These are phyloP conservation scores for Colletotrichum liriopes DNA, from an alignment of 2,329 filamentous ascomycete species.

Conservation along the genomic window DNA sequence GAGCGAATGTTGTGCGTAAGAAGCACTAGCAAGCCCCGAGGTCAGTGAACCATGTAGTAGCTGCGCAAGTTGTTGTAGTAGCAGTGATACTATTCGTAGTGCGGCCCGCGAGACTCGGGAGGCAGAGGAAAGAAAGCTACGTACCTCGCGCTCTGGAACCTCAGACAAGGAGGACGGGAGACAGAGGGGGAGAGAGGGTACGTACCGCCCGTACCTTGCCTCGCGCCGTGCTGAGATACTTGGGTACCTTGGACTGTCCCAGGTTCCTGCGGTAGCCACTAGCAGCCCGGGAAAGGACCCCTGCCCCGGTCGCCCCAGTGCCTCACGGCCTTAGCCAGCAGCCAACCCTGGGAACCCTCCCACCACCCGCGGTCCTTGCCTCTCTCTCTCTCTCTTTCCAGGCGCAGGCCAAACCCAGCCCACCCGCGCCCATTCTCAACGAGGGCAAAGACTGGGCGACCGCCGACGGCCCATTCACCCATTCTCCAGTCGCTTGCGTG, in stretches of 20 bases:
- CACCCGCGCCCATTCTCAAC: slow-evolving; percentile 33
- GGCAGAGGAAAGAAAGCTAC: background rate
- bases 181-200: slow-evolving; percentile 1
- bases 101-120: background rate
- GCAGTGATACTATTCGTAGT: slow-evolving; percentile 1
- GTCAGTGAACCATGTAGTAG: background rate
- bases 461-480: slow-evolving; percentile 4
- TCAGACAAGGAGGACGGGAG: slow-evolving; percentile 9
- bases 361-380: slow-evolving; percentile 31
- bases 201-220: slow-evolving; percentile 3
- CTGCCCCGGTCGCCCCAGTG: slow-evolving; percentile 32
- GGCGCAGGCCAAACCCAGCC: slow-evolving; percentile 32
- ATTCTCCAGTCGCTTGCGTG: slow-evolving; percentile 28
- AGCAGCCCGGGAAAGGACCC: slow-evolving; percentile 34
- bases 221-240: background rate
- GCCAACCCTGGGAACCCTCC: slow-evolving; percentile 30
- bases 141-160: background rate
- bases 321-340: slow-evolving; percentile 33
- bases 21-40: background rate
- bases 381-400: background rate
- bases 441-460: background rate
- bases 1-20: background rate
- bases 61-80: background rate
- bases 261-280: slow-evolving; percentile 31
- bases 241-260: slow-evolving; percentile 3